These are phyloP conservation scores for Chalciporus sp. DNA, from an alignment of 1,284 basidiomycete species.

Conservation along the genomic window DNA sequence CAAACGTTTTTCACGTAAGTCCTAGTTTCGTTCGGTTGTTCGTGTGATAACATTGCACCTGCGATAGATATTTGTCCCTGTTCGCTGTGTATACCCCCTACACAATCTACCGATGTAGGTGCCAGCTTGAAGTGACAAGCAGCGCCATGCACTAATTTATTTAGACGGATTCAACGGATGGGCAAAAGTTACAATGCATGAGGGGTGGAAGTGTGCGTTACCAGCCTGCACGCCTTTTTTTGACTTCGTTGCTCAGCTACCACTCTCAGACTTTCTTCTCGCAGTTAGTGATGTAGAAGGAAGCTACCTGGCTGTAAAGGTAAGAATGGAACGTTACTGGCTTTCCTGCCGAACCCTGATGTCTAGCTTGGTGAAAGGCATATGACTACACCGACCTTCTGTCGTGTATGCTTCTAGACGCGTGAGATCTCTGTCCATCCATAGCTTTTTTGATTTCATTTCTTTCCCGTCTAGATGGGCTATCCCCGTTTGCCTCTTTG, in stretches of 20 bases:
- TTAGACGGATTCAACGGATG: slow-evolving; percentile 78
- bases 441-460: background rate
- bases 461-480: slow-evolving; percentile 59
- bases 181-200: slow-evolving; percentile 66
- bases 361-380: slow-evolving; percentile 45
- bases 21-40: background rate
- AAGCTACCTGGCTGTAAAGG: slow-evolving; percentile 82
- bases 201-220: slow-evolving; percentile 85
- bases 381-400: slow-evolving; percentile 84
- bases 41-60: background rate
- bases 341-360: background rate
- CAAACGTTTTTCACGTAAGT: slow-evolving; percentile 79
- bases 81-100: slow-evolving; percentile 79
- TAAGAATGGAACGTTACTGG: slow-evolving; percentile 21
- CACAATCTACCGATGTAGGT: slow-evolving; percentile 76
- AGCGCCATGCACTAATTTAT: slow-evolving; percentile 1
- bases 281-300: slow-evolving; percentile 80
- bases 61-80: slow-evolving; percentile 72
- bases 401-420: slow-evolving; percentile 87
- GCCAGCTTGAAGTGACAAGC: background rate
- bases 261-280: slow-evolving; percentile 64
- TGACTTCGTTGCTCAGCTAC: background rate
- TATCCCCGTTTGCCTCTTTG: slow-evolving; percentile 80
- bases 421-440: slow-evolving; percentile 46
- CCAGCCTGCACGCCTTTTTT: background rate